Conservation (phyloP, 306 rosid species). For the Astragalus glycyphyllos region DNA sequence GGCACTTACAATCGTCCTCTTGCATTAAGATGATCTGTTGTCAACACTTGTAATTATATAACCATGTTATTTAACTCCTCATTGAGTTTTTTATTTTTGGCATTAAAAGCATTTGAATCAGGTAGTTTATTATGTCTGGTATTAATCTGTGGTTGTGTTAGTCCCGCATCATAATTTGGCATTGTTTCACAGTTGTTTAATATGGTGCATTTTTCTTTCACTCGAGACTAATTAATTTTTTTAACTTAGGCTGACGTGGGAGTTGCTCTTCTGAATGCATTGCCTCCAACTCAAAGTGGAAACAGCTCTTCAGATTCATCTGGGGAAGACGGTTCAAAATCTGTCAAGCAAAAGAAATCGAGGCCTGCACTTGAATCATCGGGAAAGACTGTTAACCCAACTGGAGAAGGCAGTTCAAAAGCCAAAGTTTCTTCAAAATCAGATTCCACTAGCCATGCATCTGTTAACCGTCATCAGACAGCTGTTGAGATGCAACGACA, state of each 20-base stretch:
- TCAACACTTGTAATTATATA: slow-evolving; percentile 4
- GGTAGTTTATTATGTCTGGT: slow-evolving; percentile 1
- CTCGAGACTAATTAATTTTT: slow-evolving; percentile 46
- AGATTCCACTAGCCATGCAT: slow-evolving; percentile 56
- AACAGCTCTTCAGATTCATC: slow-evolving; percentile 60
- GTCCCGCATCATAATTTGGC: slow-evolving; percentile 29
- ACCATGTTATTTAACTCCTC: slow-evolving; percentile 7
- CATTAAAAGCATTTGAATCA: slow-evolving; percentile 9
- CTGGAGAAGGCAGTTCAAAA: slow-evolving; percentile 79
- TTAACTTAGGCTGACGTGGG: slow-evolving; percentile 90
- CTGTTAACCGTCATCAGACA: slow-evolving; percentile 65
- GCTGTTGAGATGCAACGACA: slow-evolving; percentile 77
- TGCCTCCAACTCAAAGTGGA: slow-evolving; percentile 70
- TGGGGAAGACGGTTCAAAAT: slow-evolving; percentile 65
- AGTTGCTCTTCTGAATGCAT: slow-evolving; percentile 86
- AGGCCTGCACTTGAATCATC: slow-evolving; percentile 62
- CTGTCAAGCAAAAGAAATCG: slow-evolving; percentile 72
- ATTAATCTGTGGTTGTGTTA: slow-evolving; percentile 26
- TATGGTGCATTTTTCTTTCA: slow-evolving; percentile 32
- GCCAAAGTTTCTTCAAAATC: slow-evolving; percentile 52
- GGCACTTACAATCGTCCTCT: background rate
- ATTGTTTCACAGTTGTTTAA: slow-evolving; percentile 3
- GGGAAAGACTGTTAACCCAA: slow-evolving; percentile 52
- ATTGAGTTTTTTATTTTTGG: slow-evolving; percentile 12
- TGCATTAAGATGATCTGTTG: slow-evolving; percentile 14